phyloP scores from a whole-genome alignment of 495 filamentous ascomycete species.

The Penicillium mononematosum region DNA sequence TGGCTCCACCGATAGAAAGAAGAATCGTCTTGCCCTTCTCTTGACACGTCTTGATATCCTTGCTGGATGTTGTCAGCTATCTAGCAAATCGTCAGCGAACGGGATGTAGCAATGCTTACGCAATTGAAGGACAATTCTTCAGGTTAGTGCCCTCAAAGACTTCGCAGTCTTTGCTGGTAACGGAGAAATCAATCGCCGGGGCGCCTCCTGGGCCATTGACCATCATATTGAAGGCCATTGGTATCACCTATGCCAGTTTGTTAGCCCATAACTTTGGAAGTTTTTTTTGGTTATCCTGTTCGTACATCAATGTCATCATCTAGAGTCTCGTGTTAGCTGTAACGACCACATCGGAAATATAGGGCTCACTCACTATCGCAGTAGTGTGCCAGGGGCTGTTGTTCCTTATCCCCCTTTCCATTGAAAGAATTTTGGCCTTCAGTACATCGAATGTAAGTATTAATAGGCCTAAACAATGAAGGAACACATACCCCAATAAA shows the following conservation, averaged over 20 bases:
- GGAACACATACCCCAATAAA: slow-evolving; percentile 58
- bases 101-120: slow-evolving; percentile 32
- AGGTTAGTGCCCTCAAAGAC: slow-evolving; percentile 55
- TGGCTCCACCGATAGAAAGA: slow-evolving; percentile 65
- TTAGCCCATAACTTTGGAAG: slow-evolving; percentile 1
- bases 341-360: too few species aligned
- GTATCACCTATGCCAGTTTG: slow-evolving; percentile 48
- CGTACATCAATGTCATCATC: slow-evolving; percentile 44
- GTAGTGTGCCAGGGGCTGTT: slow-evolving; percentile 56
- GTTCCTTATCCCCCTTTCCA: slow-evolving; percentile 43
- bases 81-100: background rate
- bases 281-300: too few species aligned
- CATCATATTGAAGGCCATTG: slow-evolving; percentile 59
- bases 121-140: slow-evolving; percentile 61
- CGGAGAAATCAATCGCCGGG: slow-evolving; percentile 61
- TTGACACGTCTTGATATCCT: slow-evolving; percentile 67
- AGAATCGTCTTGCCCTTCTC: slow-evolving; percentile 62
- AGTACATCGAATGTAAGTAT: background rate
- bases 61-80: slow-evolving; percentile 27
- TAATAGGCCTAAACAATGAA: too few species aligned
- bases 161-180: slow-evolving; percentile 56
- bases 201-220: slow-evolving; percentile 50
- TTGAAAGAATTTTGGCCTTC: slow-evolving; percentile 60
- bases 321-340: slow-evolving; percentile 6
- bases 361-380: slow-evolving; percentile 51